A percentile compares a stretch with the other conserved stretches of the same genome.
Evolutionary conservation across 2,329 filamentous ascomycete species (phyloP).

Genomic region (Monilinia laxa): DNA sequence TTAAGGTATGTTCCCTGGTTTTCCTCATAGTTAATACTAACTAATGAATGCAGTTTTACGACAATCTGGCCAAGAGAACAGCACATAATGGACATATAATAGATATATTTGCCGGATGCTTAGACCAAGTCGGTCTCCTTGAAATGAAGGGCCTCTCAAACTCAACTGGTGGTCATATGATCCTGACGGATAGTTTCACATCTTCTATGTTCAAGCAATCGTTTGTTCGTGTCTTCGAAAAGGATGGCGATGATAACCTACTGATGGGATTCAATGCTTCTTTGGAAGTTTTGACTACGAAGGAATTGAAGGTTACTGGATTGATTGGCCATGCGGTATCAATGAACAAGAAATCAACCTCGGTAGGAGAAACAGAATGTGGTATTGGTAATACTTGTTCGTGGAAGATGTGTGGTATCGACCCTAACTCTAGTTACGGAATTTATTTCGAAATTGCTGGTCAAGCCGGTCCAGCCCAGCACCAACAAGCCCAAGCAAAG

Average conservation of each 20-base stretch:
- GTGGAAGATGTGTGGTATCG: conserved; percentile 99
- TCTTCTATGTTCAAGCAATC: conserved; percentile 99
- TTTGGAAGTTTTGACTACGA: conserved; percentile 92
- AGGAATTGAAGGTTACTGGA: conserved; percentile 96
- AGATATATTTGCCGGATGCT: conserved; percentile 94
- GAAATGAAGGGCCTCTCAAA: conserved; percentile 99
- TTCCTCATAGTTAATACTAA: background rate
- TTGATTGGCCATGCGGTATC: conserved; percentile 96
- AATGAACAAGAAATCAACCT: conserved; percentile 95
- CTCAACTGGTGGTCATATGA: conserved; percentile 96
- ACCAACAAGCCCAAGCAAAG: conserved; percentile 84
- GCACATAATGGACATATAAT: conserved; percentile 97
- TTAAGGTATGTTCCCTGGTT: conserved; percentile 65
- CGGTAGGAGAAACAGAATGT: conserved; percentile 95
- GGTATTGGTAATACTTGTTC: conserved; percentile 98
- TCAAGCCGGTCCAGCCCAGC: conserved; percentile 80
- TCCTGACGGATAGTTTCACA: conserved; percentile 96
- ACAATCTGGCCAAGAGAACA: conserved; percentile 86
- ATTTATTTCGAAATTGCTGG: conserved; percentile 97
- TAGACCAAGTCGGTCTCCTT: conserved; percentile 93
- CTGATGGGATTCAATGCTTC: conserved; percentile 98
- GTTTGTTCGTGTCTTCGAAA: conserved; percentile 95
- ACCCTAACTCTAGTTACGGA: conserved; percentile 89
- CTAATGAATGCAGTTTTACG: conserved; percentile 71
- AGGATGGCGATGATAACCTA: conserved; percentile 90